Evolutionary conservation across 75 land plant species (phyloP).

Genomic region (Picea glauca): DNA sequence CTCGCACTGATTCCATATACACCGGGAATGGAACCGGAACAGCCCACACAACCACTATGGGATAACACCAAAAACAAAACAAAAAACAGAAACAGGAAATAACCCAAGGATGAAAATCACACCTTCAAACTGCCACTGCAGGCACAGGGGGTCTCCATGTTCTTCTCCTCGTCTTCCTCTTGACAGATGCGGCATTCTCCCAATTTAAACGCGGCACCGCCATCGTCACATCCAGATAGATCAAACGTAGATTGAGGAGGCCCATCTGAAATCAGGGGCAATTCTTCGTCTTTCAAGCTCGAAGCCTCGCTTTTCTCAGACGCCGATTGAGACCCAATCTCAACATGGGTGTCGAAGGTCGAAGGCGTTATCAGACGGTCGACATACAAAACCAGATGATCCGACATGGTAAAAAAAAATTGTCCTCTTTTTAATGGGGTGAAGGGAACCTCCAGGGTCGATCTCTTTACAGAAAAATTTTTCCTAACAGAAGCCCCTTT

Average conservation of each 20-base stretch:
- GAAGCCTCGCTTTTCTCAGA: constrained; percentile 5
- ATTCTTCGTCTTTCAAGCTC: constrained; percentile 16
- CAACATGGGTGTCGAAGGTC: constrained; percentile 15
- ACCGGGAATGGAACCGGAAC: too few species aligned
- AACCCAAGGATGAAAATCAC: background rate
- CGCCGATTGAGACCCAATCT: background rate
- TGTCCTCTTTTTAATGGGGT: too few species aligned
- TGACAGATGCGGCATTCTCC: constrained; percentile 63
- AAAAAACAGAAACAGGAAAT: background rate
- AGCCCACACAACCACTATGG: too few species aligned
- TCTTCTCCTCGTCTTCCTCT: constrained; percentile 46
- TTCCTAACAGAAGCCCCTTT: too few species aligned
- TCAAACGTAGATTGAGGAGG: background rate
- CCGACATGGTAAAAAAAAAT: constrained; percentile 19
- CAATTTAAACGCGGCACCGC: background rate
- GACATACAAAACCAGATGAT: constrained; percentile 34
- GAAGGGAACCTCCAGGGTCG: too few species aligned
- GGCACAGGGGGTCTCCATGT: constrained; percentile 64
- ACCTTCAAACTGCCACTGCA: constrained; percentile 72
- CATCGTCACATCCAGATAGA: background rate
- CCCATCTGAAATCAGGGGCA: constrained; percentile 17
- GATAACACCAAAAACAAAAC: too few species aligned
- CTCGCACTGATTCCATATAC: too few species aligned
- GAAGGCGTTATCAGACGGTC: constrained; percentile 27
- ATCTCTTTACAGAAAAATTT: too few species aligned